Percentiles rank a stretch among this genome's conserved stretches.
phyloP scores from a whole-genome alignment of 164 flowering plant species.

The Hamamelis virginiana region DNA sequence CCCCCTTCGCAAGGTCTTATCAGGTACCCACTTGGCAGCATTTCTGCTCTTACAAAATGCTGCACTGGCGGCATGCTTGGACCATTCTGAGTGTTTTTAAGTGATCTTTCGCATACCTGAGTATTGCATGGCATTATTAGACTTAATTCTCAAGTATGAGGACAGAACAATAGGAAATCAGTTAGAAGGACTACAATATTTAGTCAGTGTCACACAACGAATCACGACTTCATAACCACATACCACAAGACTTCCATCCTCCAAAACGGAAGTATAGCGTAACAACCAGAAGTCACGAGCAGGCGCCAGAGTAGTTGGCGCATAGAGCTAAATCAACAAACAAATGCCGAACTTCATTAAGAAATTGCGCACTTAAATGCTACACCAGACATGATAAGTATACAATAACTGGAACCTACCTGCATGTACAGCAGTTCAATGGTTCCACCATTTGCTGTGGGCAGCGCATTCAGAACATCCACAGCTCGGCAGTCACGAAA shows the following conservation, averaged over 20 bases:
- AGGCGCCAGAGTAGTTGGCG: conserved; percentile 97
- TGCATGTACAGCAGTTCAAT: conserved; percentile 96
- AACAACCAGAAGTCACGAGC: conserved; percentile 97
- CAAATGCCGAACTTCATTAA: background rate
- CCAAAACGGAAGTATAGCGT: conserved; percentile 83
- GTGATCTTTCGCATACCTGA: conserved; percentile 96
- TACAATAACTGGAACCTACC: conserved; percentile 35
- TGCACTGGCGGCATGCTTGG: conserved; percentile 87
- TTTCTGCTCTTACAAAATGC: conserved; percentile 91
- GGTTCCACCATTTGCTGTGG: conserved; percentile 96
- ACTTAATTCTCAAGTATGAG: background rate
- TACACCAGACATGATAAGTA: background rate
- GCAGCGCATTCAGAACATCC: conserved; percentile 80
- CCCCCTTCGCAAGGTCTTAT: conserved; percentile 98
- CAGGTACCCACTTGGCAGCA: conserved; percentile 95
- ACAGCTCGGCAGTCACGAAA: conserved; percentile 93
- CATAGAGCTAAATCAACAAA: conserved; percentile 64
- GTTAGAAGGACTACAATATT: background rate
- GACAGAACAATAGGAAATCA: background rate
- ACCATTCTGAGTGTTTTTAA: conserved; percentile 79
- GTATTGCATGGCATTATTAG: conserved; percentile 5
- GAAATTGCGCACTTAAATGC: background rate
- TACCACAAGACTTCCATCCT: conserved; percentile 99
- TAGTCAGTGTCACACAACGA: background rate
- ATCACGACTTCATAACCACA: conserved; percentile 15